Base-by-base conservation (phyloP, 1,284 basidiomycete genomes). In the Stygiomarasmius scandens region DNA sequence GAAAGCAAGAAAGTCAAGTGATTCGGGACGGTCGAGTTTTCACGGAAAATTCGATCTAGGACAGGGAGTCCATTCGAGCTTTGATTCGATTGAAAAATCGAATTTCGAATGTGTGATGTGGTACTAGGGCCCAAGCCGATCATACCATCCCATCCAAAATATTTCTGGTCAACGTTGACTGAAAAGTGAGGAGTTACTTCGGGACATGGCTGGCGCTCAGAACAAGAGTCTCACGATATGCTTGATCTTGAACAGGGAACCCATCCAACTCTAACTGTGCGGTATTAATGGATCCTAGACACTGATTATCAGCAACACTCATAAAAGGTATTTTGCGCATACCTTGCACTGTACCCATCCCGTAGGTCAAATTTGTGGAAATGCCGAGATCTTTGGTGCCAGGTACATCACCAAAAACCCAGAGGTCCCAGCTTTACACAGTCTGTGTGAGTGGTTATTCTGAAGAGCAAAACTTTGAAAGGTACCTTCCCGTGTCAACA, bases 401-500 rank as follows among this genome's bases (percentile, higher is more conserved):
- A n/a, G 43, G 24, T 9, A 46, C 52, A 22, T 46, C 19, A 2
- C 51, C 51, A 44, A 12, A 4, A 2, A 53, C 51, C 51, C 51
- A 54, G 5, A 54, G 29, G 32, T 54, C 41, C 3, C 8, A 25
- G 47, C 24, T 49, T 27, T 10, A 47, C 20, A 47, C 2, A 49
- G 11, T 11, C 10, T 16, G 14, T 32, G n/a, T 32, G 34, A 44
- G 5, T 38, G 9, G 11, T 44, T 24, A 9, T 19, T 25, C 29
- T 2, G n/a, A 14, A 44, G 8, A 29, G 44, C 3, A 23, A 25
- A 23, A 34, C 9, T 22, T 52, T 20, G 29, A 45, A 27, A 20
- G 38, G 2, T 20, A 29, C 51, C 51, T 52, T 16, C 51, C 51
- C 25, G 51, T 52, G 38, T 52, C 51, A 24, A 52, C 5, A 11